Base-by-base conservation (phyloP, 179 eudicot species). In the Pouteria campechiana region DNA sequence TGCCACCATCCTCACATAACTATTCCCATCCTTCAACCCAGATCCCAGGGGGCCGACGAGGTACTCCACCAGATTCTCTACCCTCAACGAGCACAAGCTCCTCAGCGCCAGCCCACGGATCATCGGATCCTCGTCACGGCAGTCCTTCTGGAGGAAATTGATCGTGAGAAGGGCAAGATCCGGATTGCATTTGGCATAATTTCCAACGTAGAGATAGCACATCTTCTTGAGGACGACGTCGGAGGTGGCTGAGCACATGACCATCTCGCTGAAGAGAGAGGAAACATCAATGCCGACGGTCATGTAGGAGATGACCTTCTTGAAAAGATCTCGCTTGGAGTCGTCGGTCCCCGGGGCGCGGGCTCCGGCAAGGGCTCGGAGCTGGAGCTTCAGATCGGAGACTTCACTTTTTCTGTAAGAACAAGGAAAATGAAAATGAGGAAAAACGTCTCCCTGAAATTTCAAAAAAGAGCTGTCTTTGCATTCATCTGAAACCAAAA, bases 221-320 rank as follows among this genome's bases (percentile, higher is more conserved):
- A 92, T 92, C 68, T 92, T 92, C 81, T 87, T 92, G 11, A 87
- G 64, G 48, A 92, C 99, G 16, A 87, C 82, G 54, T 92, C 99
- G 0, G 96, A 92, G 6, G 99, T 92, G 2, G 99, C 96, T 18
- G 99, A 92, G 59, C 99, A 92, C 99, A 92, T 92, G 48, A 92
- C 98, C 99, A 92, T 92, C 66, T 92, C 99, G 32, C 99, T 87
- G 40, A 92, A 92, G 34, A 87, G 74, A 2, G 88, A 71, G 0
- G 99, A 87, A 37, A 90, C 98, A 56, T 90, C 96, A 7, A 90
- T 76, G 43, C 96, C 98, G 10, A 90, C 69, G 3, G 96, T 86
- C 98, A 90, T 82, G 73, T 79, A 82, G 13, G 98, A 90, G 54
- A 87, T 86, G 33, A 79, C 98, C 69, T 87, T 86, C 78, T 90